A percentile compares a stretch with the other conserved stretches of the same genome.
These are phyloP conservation scores for Neurospora intermedia DNA, from an alignment of 495 filamentous ascomycete species.

Conservation along the genomic window DNA sequence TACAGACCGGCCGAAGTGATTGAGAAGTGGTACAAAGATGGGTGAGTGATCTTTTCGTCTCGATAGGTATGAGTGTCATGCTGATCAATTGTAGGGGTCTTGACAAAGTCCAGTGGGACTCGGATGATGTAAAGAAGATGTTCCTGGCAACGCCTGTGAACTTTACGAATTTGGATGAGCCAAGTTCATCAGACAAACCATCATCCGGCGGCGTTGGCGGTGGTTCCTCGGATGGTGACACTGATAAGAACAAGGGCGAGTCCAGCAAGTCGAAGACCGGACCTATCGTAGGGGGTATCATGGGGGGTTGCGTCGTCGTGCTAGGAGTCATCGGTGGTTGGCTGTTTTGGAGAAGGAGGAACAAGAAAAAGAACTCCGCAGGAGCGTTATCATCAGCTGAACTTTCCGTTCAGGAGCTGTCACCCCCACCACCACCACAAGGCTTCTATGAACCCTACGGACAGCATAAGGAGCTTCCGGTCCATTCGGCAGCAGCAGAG, in stretches of 20 bases:
- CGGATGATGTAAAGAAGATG: background rate
- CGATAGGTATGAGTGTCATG: background rate
- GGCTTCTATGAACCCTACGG: background rate
- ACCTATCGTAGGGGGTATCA: background rate
- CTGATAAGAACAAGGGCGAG: background rate
- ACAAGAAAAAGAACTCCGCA: background rate
- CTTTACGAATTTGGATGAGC: background rate
- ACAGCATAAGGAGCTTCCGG: background rate
- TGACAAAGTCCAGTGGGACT: background rate
- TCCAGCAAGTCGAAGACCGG: background rate
- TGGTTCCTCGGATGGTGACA: background rate
- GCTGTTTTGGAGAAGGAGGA: background rate
- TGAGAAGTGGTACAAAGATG: conserved; percentile 4
- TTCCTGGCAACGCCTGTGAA: background rate
- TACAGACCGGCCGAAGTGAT: background rate
- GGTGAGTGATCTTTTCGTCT: background rate
- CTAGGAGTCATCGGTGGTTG: background rate
- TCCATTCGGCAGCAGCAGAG: background rate
- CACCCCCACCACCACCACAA: background rate
- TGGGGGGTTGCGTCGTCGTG: background rate
- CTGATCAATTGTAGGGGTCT: background rate
- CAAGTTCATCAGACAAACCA: background rate
- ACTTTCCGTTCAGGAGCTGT: background rate
- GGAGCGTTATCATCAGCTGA: background rate
- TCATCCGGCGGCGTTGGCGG: background rate